Base-by-base conservation (phyloP, 768 basidiomycete species). In the Leucogyrophana mollusca region DNA sequence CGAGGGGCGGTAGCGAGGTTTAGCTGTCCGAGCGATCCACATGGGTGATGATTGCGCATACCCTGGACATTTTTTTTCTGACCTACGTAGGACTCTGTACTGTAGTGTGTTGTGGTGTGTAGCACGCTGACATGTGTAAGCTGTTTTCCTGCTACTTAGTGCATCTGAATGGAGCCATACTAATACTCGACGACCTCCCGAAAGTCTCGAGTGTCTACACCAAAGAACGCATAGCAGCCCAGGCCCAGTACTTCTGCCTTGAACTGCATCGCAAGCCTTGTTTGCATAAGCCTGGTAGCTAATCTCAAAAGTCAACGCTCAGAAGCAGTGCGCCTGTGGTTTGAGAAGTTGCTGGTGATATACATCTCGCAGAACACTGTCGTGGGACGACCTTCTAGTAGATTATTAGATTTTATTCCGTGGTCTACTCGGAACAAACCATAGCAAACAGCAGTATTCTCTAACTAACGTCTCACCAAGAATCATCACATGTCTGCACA, bases 1-100 rank as follows among this genome's bases (percentile, higher is more conserved):
- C 64, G 16, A 62, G 52, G 37, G 61, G 64, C 16, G 64, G 55
- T 10, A 52, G 44, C 27, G 66, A 52, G 16, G 47, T 49, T 8
- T 64, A 57, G 37, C 23, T 18, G 25, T 9, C n/a, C n/a, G 7
- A 6, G 40, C 20, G 40, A 9, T 23, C 27, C 27, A 7, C 27
- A n/a, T n/a, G n/a, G n/a, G n/a, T 9, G 22, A 34, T 25, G 16
- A 35, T 11, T 35, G n/a, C 7, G 16, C n/a, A 32, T 42, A 11
- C 40, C 25, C 30, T 17, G 40, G 40, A 42, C 40, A 9, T 27
- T 20, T 34, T 5, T 9, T 44, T 22, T 13, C 33, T 17, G 20
- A 20, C 37, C 25, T 41, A n/a, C n/a, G n/a, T n/a, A n/a, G n/a
- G n/a, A n/a, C n/a, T n/a, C n/a, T n/a, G n/a, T n/a, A n/a, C n/a